These are phyloP conservation scores for Coemansia sp. DNA, from an alignment of 371 early-diverging fungal genomes.

Conservation along the genomic window DNA sequence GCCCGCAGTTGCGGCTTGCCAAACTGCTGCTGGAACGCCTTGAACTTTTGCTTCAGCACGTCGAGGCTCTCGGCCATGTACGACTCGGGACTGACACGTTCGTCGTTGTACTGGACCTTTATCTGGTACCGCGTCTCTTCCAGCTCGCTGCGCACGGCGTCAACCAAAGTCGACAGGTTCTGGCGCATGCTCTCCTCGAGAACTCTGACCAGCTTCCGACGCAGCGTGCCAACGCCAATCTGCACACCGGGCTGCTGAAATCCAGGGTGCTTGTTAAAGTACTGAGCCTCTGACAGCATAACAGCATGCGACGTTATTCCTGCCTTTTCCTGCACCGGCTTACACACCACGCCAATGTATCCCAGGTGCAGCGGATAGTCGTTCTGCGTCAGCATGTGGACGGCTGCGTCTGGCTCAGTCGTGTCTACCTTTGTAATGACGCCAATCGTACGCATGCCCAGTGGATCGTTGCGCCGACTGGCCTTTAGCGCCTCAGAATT, in stretches of 20 bases:
- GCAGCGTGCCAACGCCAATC: slow-evolving; percentile 82
- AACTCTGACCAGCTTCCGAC: slow-evolving; percentile 80
- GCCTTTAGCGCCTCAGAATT: slow-evolving; percentile 97
- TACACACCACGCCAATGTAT: slow-evolving; percentile 97
- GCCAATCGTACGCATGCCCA: slow-evolving; percentile 94
- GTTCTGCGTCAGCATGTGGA: slow-evolving; percentile 80
- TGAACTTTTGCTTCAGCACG: slow-evolving; percentile 86
- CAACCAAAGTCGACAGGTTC: slow-evolving; percentile 73
- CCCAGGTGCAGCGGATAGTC: slow-evolving; percentile 94
- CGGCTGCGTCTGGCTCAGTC: slow-evolving; percentile 83
- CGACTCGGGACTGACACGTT: slow-evolving; percentile 87
- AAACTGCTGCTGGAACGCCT: slow-evolving; percentile 83
- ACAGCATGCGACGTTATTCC: slow-evolving; percentile 24
- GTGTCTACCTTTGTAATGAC: slow-evolving; percentile 99
- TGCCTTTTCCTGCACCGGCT: slow-evolving; percentile 52
- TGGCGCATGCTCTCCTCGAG: slow-evolving; percentile 91
- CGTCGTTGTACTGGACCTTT: slow-evolving; percentile 97
- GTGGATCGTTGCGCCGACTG: slow-evolving; percentile 90
- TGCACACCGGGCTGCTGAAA: slow-evolving; percentile 58
- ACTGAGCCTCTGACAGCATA: slow-evolving; percentile 50
- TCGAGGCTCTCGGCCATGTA: slow-evolving; percentile 95
- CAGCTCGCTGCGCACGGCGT: slow-evolving; percentile 87
- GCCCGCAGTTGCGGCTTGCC: slow-evolving; percentile 88
- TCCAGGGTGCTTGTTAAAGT: slow-evolving; percentile 43
- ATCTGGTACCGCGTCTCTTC: slow-evolving; percentile 95